phyloP scores from a whole-genome alignment of 1,284 basidiomycete genomes.

The Microbotryomycetes sp. region DNA sequence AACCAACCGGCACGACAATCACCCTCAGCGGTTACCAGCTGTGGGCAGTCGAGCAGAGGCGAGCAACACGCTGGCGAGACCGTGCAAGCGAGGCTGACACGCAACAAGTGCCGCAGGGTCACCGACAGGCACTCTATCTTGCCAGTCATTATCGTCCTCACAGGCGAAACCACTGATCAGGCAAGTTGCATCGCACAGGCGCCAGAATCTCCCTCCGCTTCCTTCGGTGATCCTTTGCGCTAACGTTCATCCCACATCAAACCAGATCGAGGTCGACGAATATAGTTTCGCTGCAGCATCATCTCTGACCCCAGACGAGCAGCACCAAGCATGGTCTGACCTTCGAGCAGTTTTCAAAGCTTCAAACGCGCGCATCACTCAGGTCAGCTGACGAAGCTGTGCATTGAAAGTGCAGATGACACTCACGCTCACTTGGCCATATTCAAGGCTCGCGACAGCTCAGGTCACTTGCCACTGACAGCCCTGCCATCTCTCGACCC shows the following conservation, averaged over 20 bases:
- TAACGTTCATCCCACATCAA: not conserved
- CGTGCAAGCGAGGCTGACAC: not conserved
- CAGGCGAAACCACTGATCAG: slow-evolving; percentile 3
- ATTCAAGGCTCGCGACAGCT: not conserved
- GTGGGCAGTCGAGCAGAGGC: slow-evolving; percentile 11
- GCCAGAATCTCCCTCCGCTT: not conserved
- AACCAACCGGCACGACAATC: not conserved
- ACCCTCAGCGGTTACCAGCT: slow-evolving; percentile 3
- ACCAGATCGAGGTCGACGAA: slow-evolving; percentile 2
- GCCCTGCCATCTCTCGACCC: slow-evolving; percentile 5
- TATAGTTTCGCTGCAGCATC: not conserved
- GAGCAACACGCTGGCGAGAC: not conserved
- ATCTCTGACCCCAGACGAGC: not conserved
- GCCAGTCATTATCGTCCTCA: slow-evolving; percentile 10
- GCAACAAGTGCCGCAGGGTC: not conserved
- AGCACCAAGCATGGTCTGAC: not conserved
- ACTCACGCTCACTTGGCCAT: not conserved
- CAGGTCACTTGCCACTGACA: slow-evolving; percentile 4
- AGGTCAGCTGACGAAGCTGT: not conserved
- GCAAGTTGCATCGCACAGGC: not conserved
- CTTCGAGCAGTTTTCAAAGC: not conserved
- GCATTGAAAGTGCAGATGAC: not conserved
- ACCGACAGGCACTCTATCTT: slow-evolving; percentile 1
- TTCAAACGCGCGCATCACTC: not conserved
- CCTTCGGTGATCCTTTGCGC: not conserved